phyloP scores from a whole-genome alignment of 352 stramenopile genomes.

The Globisporangium okanoganense region DNA sequence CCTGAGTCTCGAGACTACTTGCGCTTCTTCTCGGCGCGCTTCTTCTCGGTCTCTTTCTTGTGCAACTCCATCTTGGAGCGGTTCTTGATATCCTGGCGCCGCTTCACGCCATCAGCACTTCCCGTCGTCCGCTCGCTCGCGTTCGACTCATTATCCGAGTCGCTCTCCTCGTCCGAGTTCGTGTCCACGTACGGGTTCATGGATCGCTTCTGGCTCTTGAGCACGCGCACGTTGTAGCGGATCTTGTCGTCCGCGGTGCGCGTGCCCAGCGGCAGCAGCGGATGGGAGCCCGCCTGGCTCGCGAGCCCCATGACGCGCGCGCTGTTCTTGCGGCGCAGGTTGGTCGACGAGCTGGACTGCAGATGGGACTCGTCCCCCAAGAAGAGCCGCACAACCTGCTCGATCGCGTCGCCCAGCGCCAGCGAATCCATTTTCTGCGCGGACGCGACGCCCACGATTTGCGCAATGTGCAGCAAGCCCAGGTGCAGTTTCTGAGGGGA shows the following conservation, averaged over 20 bases:
- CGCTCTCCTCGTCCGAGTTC: conserved; percentile 20
- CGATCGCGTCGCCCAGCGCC: conserved; percentile 62
- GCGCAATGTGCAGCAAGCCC: conserved; percentile 71
- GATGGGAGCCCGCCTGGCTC: conserved; percentile 23
- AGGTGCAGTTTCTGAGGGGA: conserved; percentile 53
- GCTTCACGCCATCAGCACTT: conserved; percentile 28
- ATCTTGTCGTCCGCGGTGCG: conserved; percentile 57
- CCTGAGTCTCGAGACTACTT: conserved; percentile 12
- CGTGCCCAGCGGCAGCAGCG: conserved; percentile 27
- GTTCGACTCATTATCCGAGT: conserved; percentile 19
- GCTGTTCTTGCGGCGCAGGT: conserved; percentile 73
- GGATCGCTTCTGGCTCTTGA: conserved; percentile 32
- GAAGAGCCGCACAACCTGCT: conserved; percentile 72
- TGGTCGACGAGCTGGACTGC: conserved; percentile 38
- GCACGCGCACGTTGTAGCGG: conserved; percentile 78
- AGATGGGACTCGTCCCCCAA: conserved; percentile 73
- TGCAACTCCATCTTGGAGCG: conserved; percentile 54
- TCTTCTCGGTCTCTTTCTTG: conserved; percentile 50
- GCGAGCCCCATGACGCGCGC: conserved; percentile 41
- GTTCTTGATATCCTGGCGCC: conserved; percentile 65
- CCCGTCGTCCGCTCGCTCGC: neutral
- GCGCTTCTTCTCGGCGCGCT: conserved; percentile 33
- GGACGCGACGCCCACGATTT: conserved; percentile 54
- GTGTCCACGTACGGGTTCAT: conserved; percentile 66
- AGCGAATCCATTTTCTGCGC: conserved; percentile 49